Base-by-base conservation (phyloP, 495 filamentous ascomycete species). In the Barbatosphaeria neglecta region DNA sequence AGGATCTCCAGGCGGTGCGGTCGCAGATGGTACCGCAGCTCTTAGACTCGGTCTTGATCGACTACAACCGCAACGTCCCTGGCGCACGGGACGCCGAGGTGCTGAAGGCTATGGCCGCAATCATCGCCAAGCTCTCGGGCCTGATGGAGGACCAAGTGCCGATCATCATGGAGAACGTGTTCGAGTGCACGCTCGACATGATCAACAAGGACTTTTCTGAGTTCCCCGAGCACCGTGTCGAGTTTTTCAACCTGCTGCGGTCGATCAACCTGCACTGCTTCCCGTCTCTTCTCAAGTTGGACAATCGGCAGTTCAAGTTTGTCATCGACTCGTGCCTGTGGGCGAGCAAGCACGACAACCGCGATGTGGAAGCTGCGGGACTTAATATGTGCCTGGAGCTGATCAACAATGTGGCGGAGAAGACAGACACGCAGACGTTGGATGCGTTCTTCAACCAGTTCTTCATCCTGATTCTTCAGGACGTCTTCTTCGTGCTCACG, bases 141-240 rank as follows among this genome's bases (percentile, higher is more conserved):
- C 72, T 94, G 56, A 97, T 97, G 93, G 90, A 96, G 60, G 92
- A 97, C 60, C 93, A 97, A 64, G 87, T 99, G 2, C 87, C 89
- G 0, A 81, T 81, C 37, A 96, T 97, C 61, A 95, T 99, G 87
- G 89, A 97, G 59, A 92, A 90, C 57, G 87, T 99, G 17, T 99
- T 99, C 60, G 90, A 95, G 64, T 97, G 92, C 68, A 99, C 92
- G 7, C 71, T 99, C 35, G 86, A 95, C 52, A 99, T 99, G 92
- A 97, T 99, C 70, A 99, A 97, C 77, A 99, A 97, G 66, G 90
- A 99, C 59, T 99, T 97, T 69, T 93, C 94, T 40, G 92, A 99
- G 61, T 99, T 93, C 63, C 92, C 92, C 0, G 92, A 99, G 59
- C 92, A 97, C 57, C 83, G 92, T 35, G 92, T 99, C 3, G 90